Evolutionary conservation across 2,329 filamentous ascomycete genomes (phyloP).

Genomic region (Remersonia thermophila): DNA sequence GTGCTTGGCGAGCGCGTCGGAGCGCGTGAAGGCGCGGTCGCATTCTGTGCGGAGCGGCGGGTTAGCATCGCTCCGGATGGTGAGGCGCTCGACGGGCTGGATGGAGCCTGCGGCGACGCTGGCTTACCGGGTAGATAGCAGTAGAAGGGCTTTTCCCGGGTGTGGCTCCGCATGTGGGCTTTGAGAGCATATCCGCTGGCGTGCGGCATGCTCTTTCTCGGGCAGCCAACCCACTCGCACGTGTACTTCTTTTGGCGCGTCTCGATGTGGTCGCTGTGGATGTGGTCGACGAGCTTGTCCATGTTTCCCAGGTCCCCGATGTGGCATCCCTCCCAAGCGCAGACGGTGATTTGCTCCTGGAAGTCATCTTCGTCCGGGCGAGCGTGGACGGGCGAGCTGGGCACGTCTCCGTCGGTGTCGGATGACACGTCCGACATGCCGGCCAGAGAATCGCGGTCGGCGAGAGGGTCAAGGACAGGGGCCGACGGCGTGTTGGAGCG

Average conservation of each 20-base stretch:
- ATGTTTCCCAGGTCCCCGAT: conserved; percentile 64
- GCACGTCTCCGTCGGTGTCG: conserved; percentile 78
- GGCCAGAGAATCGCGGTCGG: conserved; percentile 36
- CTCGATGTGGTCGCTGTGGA: conserved; percentile 89
- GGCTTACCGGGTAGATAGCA: conserved; percentile 80
- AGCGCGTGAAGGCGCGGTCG: conserved; percentile 90
- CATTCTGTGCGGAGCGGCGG: conserved; percentile 61
- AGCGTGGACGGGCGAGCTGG: conserved; percentile 56
- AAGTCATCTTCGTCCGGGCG: conserved; percentile 61
- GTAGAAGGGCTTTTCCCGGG: conserved; percentile 95
- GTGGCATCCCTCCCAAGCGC: conserved; percentile 65
- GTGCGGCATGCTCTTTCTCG: conserved; percentile 77
- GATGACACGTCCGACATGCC: conserved; percentile 66
- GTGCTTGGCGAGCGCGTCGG: conserved; percentile 91
- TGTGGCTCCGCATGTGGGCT: conserved; percentile 96
- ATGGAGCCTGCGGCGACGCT: too few relatives aligned
- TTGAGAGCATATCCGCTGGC: conserved; percentile 92
- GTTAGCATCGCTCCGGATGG: conserved; percentile 13
- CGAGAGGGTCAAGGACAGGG: conserved; percentile 31
- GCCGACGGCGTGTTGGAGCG: conserved; percentile 35
- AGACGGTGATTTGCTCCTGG: conserved; percentile 65
- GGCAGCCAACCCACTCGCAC: conserved; percentile 94
- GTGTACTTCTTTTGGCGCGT: conserved; percentile 90
- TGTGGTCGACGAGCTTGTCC: conserved; percentile 70
- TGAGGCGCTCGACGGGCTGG: too few relatives aligned